Evolutionary conservation across 2,329 filamentous ascomycete genomes (phyloP).

Genomic region (Colletotrichum simmondsii): DNA sequence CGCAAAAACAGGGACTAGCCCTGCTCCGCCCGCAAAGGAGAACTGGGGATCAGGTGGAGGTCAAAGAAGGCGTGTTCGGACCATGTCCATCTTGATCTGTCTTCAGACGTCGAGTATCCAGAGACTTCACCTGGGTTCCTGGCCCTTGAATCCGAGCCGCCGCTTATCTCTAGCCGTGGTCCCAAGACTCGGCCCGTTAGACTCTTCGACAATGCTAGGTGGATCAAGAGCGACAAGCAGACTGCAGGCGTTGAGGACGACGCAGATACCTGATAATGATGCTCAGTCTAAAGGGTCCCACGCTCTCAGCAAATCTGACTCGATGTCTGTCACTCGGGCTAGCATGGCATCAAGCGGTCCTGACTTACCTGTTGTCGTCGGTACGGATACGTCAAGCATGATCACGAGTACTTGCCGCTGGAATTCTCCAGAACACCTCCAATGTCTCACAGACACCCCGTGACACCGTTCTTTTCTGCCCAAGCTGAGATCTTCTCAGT

Average conservation of each 20-base stretch:
- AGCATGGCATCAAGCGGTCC: not conserved
- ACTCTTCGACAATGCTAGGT: not conserved
- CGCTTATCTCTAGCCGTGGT: not conserved
- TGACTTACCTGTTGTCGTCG: not conserved
- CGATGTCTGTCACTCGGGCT: not conserved
- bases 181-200: not conserved
- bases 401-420: not conserved
- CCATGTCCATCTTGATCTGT: not conserved
- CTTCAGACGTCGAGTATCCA: not conserved
- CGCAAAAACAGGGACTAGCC: conserved; percentile 19
- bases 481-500: conserved; percentile 6
- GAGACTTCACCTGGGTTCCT: not conserved
- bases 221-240: not conserved
- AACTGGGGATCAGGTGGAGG: not conserved
- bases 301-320: not conserved
- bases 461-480: conserved; percentile 2
- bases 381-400: not conserved
- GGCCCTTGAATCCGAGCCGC: not conserved
- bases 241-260: not conserved
- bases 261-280: not conserved
- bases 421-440: conserved; percentile 13
- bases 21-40: conserved; percentile 18
- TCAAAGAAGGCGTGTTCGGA: not conserved
- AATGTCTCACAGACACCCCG: conserved; percentile 2
- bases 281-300: not conserved